Conservation (phyloP, 768 basidiomycete species). For the Leccinum olivaceopallidum region DNA sequence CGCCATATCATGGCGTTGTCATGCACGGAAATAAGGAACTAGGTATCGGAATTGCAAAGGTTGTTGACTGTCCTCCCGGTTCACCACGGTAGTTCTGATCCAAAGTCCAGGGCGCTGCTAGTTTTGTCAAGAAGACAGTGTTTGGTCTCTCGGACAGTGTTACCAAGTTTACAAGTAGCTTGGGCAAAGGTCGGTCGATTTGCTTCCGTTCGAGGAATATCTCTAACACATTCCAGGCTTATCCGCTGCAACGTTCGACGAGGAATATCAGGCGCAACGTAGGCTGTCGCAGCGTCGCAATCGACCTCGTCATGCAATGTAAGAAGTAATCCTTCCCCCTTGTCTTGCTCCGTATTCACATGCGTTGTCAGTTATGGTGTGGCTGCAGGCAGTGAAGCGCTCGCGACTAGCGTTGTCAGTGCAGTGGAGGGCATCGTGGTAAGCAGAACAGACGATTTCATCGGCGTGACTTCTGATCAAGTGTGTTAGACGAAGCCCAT, state of each 20-base stretch:
- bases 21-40: slow-evolving; percentile 95
- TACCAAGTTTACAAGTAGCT: slow-evolving; percentile 97
- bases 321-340: slow-evolving; percentile 24
- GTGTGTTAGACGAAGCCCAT: slow-evolving; percentile 84
- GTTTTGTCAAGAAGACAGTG: slow-evolving; percentile 98
- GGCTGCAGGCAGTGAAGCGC: slow-evolving; percentile 88
- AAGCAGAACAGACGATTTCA: slow-evolving; percentile 25
- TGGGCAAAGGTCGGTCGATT: slow-evolving; percentile 77
- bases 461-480: slow-evolving; percentile 3
- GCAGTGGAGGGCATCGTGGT: slow-evolving; percentile 96
- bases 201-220: not conserved
- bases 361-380: slow-evolving; percentile 77
- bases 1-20: slow-evolving; percentile 95
- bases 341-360: not conserved
- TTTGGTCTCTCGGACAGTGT: slow-evolving; percentile 95
- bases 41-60: slow-evolving; percentile 93
- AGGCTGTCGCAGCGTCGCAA: slow-evolving; percentile 90
- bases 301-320: slow-evolving; percentile 95
- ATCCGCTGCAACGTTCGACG: slow-evolving; percentile 95
- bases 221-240: slow-evolving; percentile 55
- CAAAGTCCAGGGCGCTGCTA: slow-evolving; percentile 81
- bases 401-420: slow-evolving; percentile 92
- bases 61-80: slow-evolving; percentile 27
- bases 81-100: slow-evolving; percentile 14
- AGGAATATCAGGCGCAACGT: slow-evolving; percentile 90